A percentile compares a stretch with the other conserved stretches of the same genome.
Evolutionary conservation across 2,329 filamentous ascomycete genomes (phyloP).

Genomic region (Shiraia bambusicola): DNA sequence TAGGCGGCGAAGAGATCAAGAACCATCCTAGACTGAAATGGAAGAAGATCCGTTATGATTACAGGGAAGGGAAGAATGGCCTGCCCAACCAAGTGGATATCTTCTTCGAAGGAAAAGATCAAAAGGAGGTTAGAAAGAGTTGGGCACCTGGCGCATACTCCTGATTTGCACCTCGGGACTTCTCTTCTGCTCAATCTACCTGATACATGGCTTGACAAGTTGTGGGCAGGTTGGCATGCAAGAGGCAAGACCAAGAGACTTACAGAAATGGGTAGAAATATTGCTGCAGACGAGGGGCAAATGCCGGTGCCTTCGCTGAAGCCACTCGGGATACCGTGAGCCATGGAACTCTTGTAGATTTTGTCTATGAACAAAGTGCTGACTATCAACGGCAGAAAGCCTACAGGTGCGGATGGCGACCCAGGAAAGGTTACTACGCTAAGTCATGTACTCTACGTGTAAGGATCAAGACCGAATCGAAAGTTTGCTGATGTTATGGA

Average conservation of each 20-base stretch:
- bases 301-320: conserved; percentile 1
- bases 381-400: not conserved
- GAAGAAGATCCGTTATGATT: conserved; percentile 36
- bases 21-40: conserved; percentile 22
- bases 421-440: conserved; percentile 19
- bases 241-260: conserved; percentile 5
- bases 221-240: conserved; percentile 25
- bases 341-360: not conserved
- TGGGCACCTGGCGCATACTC: conserved; percentile 32
- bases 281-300: conserved; percentile 2
- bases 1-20: conserved; percentile 37
- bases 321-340: conserved; percentile 7
- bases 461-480: conserved; percentile 13
- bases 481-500: conserved; percentile 25
- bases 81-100: conserved; percentile 33
- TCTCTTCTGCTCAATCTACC: conserved; percentile 22
- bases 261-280: conserved; percentile 16
- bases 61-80: conserved; percentile 25
- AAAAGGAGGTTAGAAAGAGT: conserved; percentile 24
- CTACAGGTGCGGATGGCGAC: conserved; percentile 11
- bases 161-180: not conserved
- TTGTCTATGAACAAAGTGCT: not conserved
- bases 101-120: conserved; percentile 28
- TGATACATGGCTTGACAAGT: conserved; percentile 24
- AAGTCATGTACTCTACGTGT: conserved; percentile 18